These are phyloP conservation scores for Phoma sp. DNA, from an alignment of 2,329 filamentous ascomycete species.

Conservation along the genomic window DNA sequence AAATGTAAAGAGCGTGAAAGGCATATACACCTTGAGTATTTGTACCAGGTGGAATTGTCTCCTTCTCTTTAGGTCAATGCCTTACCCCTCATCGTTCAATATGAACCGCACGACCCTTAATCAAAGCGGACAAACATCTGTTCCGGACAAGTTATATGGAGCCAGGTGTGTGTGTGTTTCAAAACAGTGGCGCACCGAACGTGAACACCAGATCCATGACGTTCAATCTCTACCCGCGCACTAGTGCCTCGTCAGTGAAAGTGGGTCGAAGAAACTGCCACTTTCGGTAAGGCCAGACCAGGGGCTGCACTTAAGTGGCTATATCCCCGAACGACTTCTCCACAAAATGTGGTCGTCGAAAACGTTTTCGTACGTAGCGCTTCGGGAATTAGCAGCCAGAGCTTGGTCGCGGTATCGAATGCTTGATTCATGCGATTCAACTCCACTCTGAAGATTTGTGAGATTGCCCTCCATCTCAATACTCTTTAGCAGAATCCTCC, in stretches of 20 bases:
- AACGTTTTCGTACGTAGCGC: background rate
- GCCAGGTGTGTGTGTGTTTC: background rate
- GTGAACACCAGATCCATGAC: background rate
- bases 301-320: background rate
- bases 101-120: constrained; percentile 4
- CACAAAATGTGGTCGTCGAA: background rate
- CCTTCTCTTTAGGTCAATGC: background rate
- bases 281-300: background rate
- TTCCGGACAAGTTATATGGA: background rate
- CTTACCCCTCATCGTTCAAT: background rate
- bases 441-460: background rate
- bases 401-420: background rate
- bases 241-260: background rate
- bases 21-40: background rate
- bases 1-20: background rate
- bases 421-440: background rate
- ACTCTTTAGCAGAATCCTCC: background rate
- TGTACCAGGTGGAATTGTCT: background rate
- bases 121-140: background rate
- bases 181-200: background rate
- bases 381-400: background rate
- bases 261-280: constrained; percentile 3
- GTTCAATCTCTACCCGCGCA: constrained; percentile 4
- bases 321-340: background rate
- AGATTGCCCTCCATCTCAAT: background rate